Base-by-base conservation (phyloP, 2,329 filamentous ascomycete species). In the Penicillium digitatum region DNA sequence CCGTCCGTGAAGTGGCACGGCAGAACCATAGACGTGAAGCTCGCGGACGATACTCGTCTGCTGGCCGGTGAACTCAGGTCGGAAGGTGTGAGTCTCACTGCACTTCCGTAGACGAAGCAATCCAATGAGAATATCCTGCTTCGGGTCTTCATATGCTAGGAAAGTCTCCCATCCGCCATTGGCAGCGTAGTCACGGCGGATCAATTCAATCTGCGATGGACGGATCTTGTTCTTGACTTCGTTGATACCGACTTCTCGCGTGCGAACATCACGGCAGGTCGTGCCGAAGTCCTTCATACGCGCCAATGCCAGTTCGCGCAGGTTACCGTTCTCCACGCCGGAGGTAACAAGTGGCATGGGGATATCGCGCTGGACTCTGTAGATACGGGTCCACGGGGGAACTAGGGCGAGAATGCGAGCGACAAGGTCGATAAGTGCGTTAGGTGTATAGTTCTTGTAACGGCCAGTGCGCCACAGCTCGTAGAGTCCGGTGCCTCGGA, bases 261-360 rank as follows among this genome's bases (percentile, higher is more conserved):
- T 99, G 14, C 94, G 87, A 24, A 99, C 94, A 67, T 99, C 94
- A 61, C 95, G 90, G 71, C 95, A 99, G 1, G 90, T 90, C 0
- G 94, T 99, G 47, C 95, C 95, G 65, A 99, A 97, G 72, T 99
- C 94, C 74, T 96, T 96, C 95, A 99, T 99, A 22, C 94, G 83
- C n/a, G 92, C 91, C 52, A 99, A 79, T 0, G 94, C 93, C 46
- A 99, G 79, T 73, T 99, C 94, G 59, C 94, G 86, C 37, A 99
- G 78, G 70, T 99, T 99, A 58, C 94, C 94, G 65, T 99, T 99
- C 76, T 99, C 94, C 0, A 99, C 94, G 38, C 94, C 94, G 0
- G 93, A 95, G 0, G 94, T 97, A n/a, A 99, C 95, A 24, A 99
- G 81, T 0, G 94, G 94, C 94, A 99, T 99, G n/a, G 94, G 94